These are phyloP conservation scores for Suhomyces sp. DNA, from an alignment of 805 yeast species.

Conservation along the genomic window DNA sequence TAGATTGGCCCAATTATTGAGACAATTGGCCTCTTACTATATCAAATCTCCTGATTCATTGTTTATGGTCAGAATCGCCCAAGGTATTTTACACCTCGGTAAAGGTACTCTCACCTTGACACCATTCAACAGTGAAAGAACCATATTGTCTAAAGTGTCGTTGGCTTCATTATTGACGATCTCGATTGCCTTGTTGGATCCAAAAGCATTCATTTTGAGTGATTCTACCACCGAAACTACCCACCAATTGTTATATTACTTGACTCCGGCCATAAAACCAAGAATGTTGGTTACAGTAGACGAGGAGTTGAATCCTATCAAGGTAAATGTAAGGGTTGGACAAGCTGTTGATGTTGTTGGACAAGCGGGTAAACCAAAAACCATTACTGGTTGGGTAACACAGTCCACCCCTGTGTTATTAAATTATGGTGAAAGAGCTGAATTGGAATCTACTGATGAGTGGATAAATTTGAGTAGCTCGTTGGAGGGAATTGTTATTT, in stretches of 20 bases:
- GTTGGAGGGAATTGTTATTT: slow-evolving; percentile 89
- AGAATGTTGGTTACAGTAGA: slow-evolving; percentile 91
- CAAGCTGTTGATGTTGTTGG: slow-evolving; percentile 99
- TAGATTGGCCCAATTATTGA: slow-evolving; percentile 88
- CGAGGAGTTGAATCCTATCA: slow-evolving; percentile 84
- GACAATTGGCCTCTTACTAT: slow-evolving; percentile 93
- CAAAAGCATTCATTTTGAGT: slow-evolving; percentile 73
- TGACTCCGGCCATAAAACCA: slow-evolving; percentile 88
- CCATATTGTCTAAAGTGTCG: slow-evolving; percentile 81
- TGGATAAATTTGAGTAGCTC: slow-evolving; percentile 77
- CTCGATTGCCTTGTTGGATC: slow-evolving; percentile 79
- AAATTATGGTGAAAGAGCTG: slow-evolving; percentile 95
- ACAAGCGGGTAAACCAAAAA: slow-evolving; percentile 98
- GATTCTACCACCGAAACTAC: slow-evolving; percentile 48
- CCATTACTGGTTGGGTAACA: slow-evolving; percentile 99
- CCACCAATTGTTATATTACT: slow-evolving; percentile 79
- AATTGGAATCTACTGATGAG: slow-evolving; percentile 84
- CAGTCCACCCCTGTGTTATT: slow-evolving; percentile 95
- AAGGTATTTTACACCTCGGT: slow-evolving; percentile 92
- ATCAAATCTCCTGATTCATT: slow-evolving; percentile 85
- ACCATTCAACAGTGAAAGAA: slow-evolving; percentile 87
- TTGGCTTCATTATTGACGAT: slow-evolving; percentile 87
- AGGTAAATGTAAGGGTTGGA: slow-evolving; percentile 96
- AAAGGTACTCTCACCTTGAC: slow-evolving; percentile 90
- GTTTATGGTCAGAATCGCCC: slow-evolving; percentile 91